phyloP scores from a whole-genome alignment of 2,329 filamentous ascomycete species.

The Ascocoryne sarcoides region DNA sequence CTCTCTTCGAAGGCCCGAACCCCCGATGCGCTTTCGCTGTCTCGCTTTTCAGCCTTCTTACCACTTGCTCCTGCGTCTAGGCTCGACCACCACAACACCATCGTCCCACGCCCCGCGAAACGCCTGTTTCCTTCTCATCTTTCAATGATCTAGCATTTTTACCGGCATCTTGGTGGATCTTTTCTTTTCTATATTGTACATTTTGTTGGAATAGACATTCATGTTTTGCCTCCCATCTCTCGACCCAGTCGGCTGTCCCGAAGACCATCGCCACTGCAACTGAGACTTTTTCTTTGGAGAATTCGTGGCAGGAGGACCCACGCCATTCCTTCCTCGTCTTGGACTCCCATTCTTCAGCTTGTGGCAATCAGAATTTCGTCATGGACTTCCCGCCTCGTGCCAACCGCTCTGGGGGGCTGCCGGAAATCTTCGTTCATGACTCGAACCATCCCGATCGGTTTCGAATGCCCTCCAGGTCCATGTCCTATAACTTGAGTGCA shows the following conservation, averaged over 20 bases:
- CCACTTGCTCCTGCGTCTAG: not conserved
- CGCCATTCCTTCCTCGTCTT: slow-evolving; percentile 3
- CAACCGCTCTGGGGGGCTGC: slow-evolving; percentile 22
- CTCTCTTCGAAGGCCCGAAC: not conserved
- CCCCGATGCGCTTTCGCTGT: slow-evolving; percentile 1
- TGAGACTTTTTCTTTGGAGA: slow-evolving; percentile 12
- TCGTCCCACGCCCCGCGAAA: not conserved
- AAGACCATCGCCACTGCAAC: slow-evolving; percentile 21
- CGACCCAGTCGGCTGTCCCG: slow-evolving; percentile 18
- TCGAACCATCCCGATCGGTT: slow-evolving; percentile 29
- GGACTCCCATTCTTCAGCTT: slow-evolving; percentile 17
- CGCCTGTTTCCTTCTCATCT: slow-evolving; percentile 6
- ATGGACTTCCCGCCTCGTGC: slow-evolving; percentile 36
- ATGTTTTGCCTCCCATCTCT: slow-evolving; percentile 21
- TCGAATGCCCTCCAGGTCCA: slow-evolving; percentile 19
- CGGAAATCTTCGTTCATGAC: slow-evolving; percentile 35
- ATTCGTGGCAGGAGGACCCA: slow-evolving; percentile 6
- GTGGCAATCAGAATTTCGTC: slow-evolving; percentile 18
- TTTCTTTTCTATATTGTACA: slow-evolving; percentile 18
- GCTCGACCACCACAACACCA: not conserved
- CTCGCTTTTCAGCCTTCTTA: not conserved
- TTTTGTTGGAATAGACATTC: slow-evolving; percentile 16
- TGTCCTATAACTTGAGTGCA: slow-evolving; percentile 24
- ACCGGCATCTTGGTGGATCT: slow-evolving; percentile 8
- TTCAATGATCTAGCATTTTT: slow-evolving; percentile 17